phyloP scores from a whole-genome alignment of 2,329 filamentous ascomycete species.

The Paecilomyces sp. region DNA sequence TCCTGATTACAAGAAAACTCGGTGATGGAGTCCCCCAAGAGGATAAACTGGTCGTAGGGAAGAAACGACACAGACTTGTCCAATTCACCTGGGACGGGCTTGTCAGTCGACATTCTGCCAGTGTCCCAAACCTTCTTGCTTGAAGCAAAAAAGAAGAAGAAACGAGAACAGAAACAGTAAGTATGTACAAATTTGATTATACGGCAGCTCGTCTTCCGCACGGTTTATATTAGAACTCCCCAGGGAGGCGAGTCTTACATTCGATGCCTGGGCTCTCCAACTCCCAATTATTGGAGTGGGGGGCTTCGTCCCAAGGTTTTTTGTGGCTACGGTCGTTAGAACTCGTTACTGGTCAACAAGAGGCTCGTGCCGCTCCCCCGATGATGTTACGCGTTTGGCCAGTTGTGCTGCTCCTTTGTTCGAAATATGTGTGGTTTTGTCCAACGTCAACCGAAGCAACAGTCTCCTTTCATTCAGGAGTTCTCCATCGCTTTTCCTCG shows the following conservation, averaged over 20 bases:
- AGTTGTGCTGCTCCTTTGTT: neutral
- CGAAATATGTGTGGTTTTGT: neutral
- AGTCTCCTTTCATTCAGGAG: neutral
- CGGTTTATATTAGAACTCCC: neutral
- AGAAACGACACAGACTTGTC: constrained; percentile 7
- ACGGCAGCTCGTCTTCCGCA: neutral
- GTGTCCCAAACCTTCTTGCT: neutral
- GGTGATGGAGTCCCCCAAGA: constrained; percentile 87
- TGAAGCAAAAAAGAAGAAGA: neutral
- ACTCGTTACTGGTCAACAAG: neutral
- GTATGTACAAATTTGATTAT: neutral
- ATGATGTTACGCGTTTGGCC: neutral
- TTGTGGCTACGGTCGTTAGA: neutral
- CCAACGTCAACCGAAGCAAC: neutral
- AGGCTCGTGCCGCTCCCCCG: neutral
- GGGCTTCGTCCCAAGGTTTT: neutral
- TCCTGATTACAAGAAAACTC: constrained; percentile 57
- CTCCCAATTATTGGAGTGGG: neutral
- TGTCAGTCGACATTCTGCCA: neutral
- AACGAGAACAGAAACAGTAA: neutral
- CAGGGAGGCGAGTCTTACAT: neutral
- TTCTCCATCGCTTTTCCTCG: neutral
- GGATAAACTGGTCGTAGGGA: constrained; percentile 65
- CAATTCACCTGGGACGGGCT: neutral
- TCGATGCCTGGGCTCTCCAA: neutral